phyloP scores from a whole-genome alignment of 1,284 basidiomycete species.

The Fistulina hepatica region DNA sequence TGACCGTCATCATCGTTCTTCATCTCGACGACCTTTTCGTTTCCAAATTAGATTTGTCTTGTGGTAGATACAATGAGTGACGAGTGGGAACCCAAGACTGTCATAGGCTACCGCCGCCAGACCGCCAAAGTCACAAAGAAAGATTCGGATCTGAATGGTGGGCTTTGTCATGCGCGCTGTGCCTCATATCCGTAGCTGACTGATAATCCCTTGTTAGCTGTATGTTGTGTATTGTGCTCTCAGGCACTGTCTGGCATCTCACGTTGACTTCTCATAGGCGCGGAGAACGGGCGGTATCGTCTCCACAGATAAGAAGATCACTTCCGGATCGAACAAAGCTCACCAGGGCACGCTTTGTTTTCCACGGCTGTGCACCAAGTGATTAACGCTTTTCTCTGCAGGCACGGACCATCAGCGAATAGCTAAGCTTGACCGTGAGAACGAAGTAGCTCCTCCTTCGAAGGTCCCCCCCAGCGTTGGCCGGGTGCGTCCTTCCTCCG shows the following conservation, averaged over 20 bases:
- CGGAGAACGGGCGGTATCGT: slow-evolving; percentile 62
- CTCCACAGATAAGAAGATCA: slow-evolving; percentile 67
- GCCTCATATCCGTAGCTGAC: slow-evolving; percentile 8
- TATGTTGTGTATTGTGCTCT: not conserved
- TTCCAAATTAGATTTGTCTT: no score
- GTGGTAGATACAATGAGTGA: slow-evolving; percentile 50
- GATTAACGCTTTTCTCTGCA: slow-evolving; percentile 20
- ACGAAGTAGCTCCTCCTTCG: slow-evolving; percentile 90
- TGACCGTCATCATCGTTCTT: no score
- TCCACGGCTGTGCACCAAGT: not conserved
- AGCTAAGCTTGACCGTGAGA: slow-evolving; percentile 89
- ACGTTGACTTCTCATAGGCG: slow-evolving; percentile 34
- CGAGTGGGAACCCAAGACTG: slow-evolving; percentile 64
- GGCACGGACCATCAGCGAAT: slow-evolving; percentile 90
- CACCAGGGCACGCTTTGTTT: slow-evolving; percentile 30
- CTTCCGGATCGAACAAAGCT: slow-evolving; percentile 60
- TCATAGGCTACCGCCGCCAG: slow-evolving; percentile 69
- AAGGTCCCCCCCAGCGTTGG: slow-evolving; percentile 77
- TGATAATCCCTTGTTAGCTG: not conserved
- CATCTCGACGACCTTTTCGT: no score
- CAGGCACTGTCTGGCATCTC: not conserved
- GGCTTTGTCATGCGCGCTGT: slow-evolving; percentile 18
- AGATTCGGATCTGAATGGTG: slow-evolving; percentile 63
- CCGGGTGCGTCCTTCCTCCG: slow-evolving; percentile 41
- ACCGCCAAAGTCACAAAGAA: slow-evolving; percentile 63